Evolutionary conservation across 2,329 filamentous ascomycete species (phyloP), one percentile per base, ranked within the genome.

Genomic region (Rosellinia necatrix): DNA sequence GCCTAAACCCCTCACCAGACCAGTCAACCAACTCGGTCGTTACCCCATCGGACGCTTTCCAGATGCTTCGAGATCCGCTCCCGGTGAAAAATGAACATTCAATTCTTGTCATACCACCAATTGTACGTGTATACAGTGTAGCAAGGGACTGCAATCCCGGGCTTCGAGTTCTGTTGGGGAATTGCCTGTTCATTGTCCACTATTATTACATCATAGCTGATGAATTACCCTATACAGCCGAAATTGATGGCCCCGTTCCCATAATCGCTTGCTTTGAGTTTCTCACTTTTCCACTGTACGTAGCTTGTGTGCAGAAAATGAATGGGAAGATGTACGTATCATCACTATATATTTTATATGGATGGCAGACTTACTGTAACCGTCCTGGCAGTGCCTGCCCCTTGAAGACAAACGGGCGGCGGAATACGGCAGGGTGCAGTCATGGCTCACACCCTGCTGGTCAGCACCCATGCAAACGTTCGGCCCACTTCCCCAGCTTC

Each of bases 401-500:
- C n/a, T 34, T 19, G 6, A 13, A 10, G 32, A 35, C n/a, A 32
- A 19, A 35, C 15, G 8, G 22, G 8, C 17, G 13, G 41, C 48
- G n/a, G n/a, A n/a, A n/a, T n/a, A n/a, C n/a, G n/a, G 49, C 44
- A 57, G 19, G 25, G 17, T 22, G n/a, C 54, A 49, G 38, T 29
- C 29, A 30, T 3, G 42, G 22, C 27, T 50, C 34, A 55, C 46
- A 47, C 44, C n/a, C 49, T 34, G 17, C 21, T 38, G 27, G 30
- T 40, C 21, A 15, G 15, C 9, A 21, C 29, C 47, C 56, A 46
- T 53, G 53, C 44, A 57, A 42, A 34, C 49, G 30, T 35, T 21
- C 21, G 57, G 35, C 53, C 53, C 57, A 60, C 57, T 60, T 60
- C 57, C 57, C 57, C 57, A 60, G 57, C 44, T 60, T 58, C 38